Base-by-base conservation (phyloP, 495 filamentous ascomycete genomes). In the Podospora tetraspora region DNA sequence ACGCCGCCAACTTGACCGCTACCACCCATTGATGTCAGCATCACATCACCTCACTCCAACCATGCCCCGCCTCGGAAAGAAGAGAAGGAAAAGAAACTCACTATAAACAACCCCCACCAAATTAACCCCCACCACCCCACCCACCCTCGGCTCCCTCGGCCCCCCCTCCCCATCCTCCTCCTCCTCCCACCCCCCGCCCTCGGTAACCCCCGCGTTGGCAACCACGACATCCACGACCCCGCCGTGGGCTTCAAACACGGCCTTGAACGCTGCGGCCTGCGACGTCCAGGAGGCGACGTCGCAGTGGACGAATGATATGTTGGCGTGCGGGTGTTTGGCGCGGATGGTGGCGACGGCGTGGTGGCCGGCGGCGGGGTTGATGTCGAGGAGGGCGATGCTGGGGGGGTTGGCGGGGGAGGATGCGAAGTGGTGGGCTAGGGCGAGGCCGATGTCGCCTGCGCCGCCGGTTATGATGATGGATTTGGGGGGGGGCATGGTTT, bases 151-250 rank as follows among this genome's bases (percentile, higher is more conserved):
- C 27, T 27, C 27, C 27, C 27, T 27, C 6, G 69, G 66, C 0
- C 80, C 82, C 0, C 80, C 82, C 24, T 72, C 72, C 10, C 73
- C 78, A 43, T 79, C 77, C 23, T 82, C 65, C 24, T 80, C 59
- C 10, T 73, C 69, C 13, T 76, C 70, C 3, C 76, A 59, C 27
- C 27, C 27, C 21, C 82, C 81, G 25, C 79, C 76, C 72, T 86
- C 84, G 0, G 79, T 79, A 25, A 88, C 78, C 3, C 86, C 86
- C 0, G 86, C 85, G 71, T 87, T 87, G 21, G 85, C 84, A 69
- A 87, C 80, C 3, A 86, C 84, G 13, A 86, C 64, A 62, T 88
- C 84, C 3, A 88, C 66, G 0, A 76, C 69, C 7, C 79, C 78
- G 9, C 66, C 66, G 64, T 76, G 64, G 32, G 78, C 67, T 5